phyloP scores from a whole-genome alignment of 2,329 filamentous ascomycete genomes.

The Diaporthe vaccinii region DNA sequence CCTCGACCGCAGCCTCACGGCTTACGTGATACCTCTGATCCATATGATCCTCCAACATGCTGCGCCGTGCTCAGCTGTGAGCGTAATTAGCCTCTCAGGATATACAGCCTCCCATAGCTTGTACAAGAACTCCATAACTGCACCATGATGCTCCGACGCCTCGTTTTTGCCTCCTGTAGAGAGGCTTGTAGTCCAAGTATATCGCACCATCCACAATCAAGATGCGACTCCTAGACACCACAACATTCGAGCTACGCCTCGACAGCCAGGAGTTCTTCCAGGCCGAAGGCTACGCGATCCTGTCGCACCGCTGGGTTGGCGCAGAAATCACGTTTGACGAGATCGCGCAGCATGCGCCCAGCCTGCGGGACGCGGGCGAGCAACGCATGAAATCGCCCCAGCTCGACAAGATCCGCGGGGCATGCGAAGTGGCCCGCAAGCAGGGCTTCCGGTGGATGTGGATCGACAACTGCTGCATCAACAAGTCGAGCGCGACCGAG shows the following conservation, averaged over 20 bases:
- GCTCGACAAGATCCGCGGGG: constrained; percentile 30
- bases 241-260: constrained; percentile 8
- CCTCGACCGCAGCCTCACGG: background rate
- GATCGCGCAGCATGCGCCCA: background rate
- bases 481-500: constrained; percentile 25
- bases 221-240: constrained; percentile 27
- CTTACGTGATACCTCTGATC: background rate
- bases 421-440: background rate
- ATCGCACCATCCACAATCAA: background rate
- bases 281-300: background rate
- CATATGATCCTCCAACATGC: background rate
- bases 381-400: background rate
- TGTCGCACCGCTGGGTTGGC: constrained; percentile 14
- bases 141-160: fast-evolving
- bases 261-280: constrained; percentile 4
- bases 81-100: background rate
- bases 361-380: background rate
- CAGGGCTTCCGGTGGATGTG: constrained; percentile 14
- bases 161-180: no score
- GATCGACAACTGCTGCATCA: constrained; percentile 33
- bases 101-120: no score
- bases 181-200: background rate
- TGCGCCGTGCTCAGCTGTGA: constrained; percentile 1
- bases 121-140: background rate
- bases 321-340: constrained; percentile 11